Evolutionary conservation across 495 filamentous ascomycete species (phyloP).

Genomic region (Hypoxylon perforatum): DNA sequence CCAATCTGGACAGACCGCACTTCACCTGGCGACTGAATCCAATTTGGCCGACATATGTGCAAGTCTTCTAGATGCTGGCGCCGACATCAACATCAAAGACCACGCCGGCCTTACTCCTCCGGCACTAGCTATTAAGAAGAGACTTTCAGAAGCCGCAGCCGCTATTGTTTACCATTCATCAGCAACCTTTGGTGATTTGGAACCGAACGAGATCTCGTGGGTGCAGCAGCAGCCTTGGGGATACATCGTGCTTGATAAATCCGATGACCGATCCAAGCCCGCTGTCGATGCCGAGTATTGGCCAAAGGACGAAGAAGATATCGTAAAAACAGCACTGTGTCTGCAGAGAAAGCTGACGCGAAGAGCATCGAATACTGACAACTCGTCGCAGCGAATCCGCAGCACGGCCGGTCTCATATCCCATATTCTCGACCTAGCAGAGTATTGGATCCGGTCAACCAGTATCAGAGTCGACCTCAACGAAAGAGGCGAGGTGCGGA

Average conservation of each 20-base stretch:
- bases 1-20: constrained; percentile 16
- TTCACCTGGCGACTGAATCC: constrained; percentile 11
- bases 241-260: constrained; percentile 2
- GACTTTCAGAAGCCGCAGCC: constrained; percentile 11
- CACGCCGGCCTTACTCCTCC: neutral
- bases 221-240: constrained; percentile 30
- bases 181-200: neutral
- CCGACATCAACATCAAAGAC: constrained; percentile 21
- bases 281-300: constrained; percentile 1
- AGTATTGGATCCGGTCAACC: constrained; percentile 36
- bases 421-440: constrained; percentile 36
- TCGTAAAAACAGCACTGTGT: constrained; percentile 22
- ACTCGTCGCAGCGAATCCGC: neutral
- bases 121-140: constrained; percentile 15
- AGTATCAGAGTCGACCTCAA: constrained; percentile 30
- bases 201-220: constrained; percentile 24
- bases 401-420: constrained; percentile 4
- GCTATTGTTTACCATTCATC: constrained; percentile 9
- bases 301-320: constrained; percentile 28
- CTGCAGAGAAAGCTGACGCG: constrained; percentile 18
- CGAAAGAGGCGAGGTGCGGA: constrained; percentile 20
- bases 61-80: constrained; percentile 23
- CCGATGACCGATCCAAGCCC: neutral
- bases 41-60: constrained; percentile 26
- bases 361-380: neutral